These are phyloP conservation scores for Gilbertella persicaria DNA, from an alignment of 371 early-diverging fungal genomes.

Conservation along the genomic window DNA sequence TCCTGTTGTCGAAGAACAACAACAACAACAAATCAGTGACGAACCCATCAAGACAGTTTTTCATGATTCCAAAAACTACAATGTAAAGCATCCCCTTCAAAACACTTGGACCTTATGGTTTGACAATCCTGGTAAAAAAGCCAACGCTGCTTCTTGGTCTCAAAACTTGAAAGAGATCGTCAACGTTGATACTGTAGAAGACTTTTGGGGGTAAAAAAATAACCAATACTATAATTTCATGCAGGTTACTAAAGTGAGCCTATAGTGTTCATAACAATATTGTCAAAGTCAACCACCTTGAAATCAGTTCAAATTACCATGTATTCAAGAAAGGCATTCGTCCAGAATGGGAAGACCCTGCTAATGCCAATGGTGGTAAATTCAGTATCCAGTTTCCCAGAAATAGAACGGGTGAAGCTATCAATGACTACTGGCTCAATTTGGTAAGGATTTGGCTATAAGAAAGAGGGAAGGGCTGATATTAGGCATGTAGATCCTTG, in stretches of 20 bases:
- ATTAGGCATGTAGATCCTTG: constrained; percentile 62
- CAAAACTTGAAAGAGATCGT: constrained; percentile 86
- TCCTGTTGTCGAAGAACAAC: constrained; percentile 16
- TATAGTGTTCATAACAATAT: constrained; percentile 78
- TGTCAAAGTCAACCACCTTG: constrained; percentile 71
- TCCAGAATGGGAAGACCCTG: constrained; percentile 98
- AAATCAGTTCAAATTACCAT: constrained; percentile 86
- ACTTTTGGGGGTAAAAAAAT: constrained; percentile 88
- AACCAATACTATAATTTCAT: background rate
- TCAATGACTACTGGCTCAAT: constrained; percentile 84
- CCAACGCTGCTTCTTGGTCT: constrained; percentile 81
- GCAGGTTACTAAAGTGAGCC: too few species aligned
- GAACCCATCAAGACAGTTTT: constrained; percentile 65
- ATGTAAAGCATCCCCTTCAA: constrained; percentile 89
- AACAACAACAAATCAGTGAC: constrained; percentile 29
- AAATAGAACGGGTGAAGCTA: constrained; percentile 62
- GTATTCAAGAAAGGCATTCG: constrained; percentile 94
- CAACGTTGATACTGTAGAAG: constrained; percentile 89
- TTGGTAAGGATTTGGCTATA: constrained; percentile 70
- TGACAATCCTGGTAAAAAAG: constrained; percentile 83
- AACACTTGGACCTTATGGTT: constrained; percentile 94
- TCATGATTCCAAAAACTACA: constrained; percentile 69
- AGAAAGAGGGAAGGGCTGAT: too few species aligned
- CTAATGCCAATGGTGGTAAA: constrained; percentile 94
- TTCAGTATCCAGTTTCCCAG: constrained; percentile 85